Conservation (phyloP, 1,284 basidiomycete species). For the Boletus semigastroideus region DNA sequence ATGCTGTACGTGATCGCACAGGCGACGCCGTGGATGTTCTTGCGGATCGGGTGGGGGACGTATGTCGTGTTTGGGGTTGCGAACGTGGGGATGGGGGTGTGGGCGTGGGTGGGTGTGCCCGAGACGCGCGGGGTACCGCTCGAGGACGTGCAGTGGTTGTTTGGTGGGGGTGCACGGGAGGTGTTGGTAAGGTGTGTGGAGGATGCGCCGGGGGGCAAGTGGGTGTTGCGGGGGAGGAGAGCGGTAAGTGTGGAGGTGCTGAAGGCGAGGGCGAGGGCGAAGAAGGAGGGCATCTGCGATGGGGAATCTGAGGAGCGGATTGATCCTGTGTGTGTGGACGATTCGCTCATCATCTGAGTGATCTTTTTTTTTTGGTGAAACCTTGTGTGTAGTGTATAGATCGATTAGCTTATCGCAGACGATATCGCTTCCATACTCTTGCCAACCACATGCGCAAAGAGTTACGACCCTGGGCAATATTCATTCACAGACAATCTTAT, state of each 20-base stretch:
- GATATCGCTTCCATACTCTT: too few species aligned
- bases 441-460: too few species aligned
- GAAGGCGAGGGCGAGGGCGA: slow-evolving; percentile 10
- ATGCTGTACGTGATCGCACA: slow-evolving; percentile 50
- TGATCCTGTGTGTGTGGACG: too few species aligned
- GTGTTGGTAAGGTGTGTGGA: slow-evolving; percentile 39
- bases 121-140: slow-evolving; percentile 48
- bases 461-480: too few species aligned
- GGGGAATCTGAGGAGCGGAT: background rate
- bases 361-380: too few species aligned
- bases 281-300: background rate
- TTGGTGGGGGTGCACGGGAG: slow-evolving; percentile 31
- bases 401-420: too few species aligned
- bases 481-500: too few species aligned
- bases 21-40: slow-evolving; percentile 50
- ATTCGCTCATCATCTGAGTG: too few species aligned
- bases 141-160: slow-evolving; percentile 47
- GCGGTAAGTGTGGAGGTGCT: slow-evolving; percentile 31
- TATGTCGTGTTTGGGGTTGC: slow-evolving; percentile 50
- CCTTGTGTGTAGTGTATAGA: too few species aligned
- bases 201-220: slow-evolving; percentile 45
- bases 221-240: slow-evolving; percentile 37
- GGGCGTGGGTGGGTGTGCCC: slow-evolving; percentile 44
- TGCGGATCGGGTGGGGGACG: slow-evolving; percentile 47
- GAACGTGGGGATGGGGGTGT: slow-evolving; percentile 43